These are phyloP conservation scores for Mortierella hygrophila DNA, from an alignment of 192 early-diverging fungal genomes.

Conservation along the genomic window DNA sequence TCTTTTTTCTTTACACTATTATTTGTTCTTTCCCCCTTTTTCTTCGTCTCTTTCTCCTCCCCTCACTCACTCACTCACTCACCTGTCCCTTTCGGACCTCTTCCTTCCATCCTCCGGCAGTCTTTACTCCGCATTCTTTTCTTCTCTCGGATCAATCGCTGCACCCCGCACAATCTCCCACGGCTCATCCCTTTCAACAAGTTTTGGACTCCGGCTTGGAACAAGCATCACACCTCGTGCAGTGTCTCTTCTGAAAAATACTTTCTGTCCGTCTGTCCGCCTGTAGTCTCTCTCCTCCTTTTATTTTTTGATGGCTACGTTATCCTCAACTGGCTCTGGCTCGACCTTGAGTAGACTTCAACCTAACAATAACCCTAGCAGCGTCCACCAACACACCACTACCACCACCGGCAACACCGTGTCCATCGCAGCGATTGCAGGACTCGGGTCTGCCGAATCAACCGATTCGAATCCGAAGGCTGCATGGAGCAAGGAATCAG, in stretches of 20 bases:
- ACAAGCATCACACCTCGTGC: background rate
- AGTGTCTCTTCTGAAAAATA: background rate
- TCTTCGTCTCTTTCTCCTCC: background rate
- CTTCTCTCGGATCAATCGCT: background rate
- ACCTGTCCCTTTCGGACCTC: background rate
- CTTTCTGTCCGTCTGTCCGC: background rate
- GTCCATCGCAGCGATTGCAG: background rate
- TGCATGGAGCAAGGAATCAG: conserved; percentile 3
- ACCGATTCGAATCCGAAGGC: background rate
- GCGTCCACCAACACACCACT: background rate
- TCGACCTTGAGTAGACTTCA: conserved; percentile 34
- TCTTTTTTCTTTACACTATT: conserved; percentile 1
- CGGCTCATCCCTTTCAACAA: background rate
- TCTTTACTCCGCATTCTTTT: background rate
- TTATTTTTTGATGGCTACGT: conserved; percentile 33
- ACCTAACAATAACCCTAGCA: conserved; percentile 17
- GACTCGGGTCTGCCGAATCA: background rate
- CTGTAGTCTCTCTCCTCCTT: background rate
- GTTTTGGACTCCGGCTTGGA: background rate
- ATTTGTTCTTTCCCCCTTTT: background rate
- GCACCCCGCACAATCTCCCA: background rate
- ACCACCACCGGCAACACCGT: background rate
- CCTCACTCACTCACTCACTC: too few relatives aligned
- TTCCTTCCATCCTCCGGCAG: background rate
- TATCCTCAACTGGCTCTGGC: conserved; percentile 30